These are phyloP conservation scores for Pseudonectria foliicola DNA, from an alignment of 2,329 filamentous ascomycete genomes.

Conservation along the genomic window DNA sequence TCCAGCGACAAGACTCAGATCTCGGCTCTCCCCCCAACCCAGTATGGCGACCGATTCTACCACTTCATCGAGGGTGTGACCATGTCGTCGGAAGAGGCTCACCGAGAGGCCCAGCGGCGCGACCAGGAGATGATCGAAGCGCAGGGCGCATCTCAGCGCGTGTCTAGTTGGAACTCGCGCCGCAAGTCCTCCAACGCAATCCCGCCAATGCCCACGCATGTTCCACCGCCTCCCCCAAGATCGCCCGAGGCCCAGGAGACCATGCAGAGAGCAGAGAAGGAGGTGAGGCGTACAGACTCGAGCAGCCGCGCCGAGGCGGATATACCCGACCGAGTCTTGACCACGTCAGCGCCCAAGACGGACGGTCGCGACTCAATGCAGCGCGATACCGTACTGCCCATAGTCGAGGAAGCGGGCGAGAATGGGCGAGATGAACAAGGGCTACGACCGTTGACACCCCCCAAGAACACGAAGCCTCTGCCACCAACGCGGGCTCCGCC, in stretches of 20 bases:
- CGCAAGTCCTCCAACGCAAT: slow-evolving; percentile 26
- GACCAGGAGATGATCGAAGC: slow-evolving; percentile 50
- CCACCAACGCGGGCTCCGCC: slow-evolving; percentile 39
- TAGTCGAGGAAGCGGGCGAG: slow-evolving; percentile 88
- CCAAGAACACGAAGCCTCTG: slow-evolving; percentile 28
- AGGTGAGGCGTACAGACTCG: slow-evolving; percentile 29
- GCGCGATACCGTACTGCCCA: slow-evolving; percentile 58
- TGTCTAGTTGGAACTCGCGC: slow-evolving; percentile 31
- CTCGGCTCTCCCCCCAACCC: slow-evolving; percentile 80
- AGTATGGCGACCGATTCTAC: slow-evolving; percentile 90
- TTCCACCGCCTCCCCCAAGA: slow-evolving; percentile 35
- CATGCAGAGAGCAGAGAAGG: slow-evolving; percentile 32
- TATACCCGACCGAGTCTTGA: slow-evolving; percentile 55
- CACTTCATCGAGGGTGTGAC: slow-evolving; percentile 88
- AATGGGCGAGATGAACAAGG: slow-evolving; percentile 46
- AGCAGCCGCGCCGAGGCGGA: slow-evolving; percentile 36
- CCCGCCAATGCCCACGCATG: slow-evolving; percentile 40
- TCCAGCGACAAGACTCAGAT: slow-evolving; percentile 79
- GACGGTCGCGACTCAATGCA: slow-evolving; percentile 50
- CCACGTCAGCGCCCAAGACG: slow-evolving; percentile 22
- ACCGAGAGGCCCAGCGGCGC: slow-evolving; percentile 53
- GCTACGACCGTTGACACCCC: slow-evolving; percentile 34
- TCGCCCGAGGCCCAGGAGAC: slow-evolving; percentile 34
- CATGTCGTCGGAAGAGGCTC: slow-evolving; percentile 79
- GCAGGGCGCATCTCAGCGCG: slow-evolving; percentile 27